Base-by-base conservation (phyloP, 2,329 filamentous ascomycete genomes). In the Chrysoporthe puriensis region DNA sequence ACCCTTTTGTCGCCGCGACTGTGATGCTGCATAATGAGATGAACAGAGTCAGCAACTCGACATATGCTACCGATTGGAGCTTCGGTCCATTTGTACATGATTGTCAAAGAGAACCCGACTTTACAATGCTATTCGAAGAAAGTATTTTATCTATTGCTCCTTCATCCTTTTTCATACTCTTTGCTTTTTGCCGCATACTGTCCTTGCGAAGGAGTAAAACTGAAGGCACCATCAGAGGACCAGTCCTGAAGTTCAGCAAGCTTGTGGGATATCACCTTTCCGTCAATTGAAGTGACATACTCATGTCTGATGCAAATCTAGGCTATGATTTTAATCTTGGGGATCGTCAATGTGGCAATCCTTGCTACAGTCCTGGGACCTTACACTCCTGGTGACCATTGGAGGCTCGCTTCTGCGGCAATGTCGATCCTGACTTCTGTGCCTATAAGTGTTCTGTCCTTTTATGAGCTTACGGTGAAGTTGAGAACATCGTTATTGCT, bases 401-500 rank as follows among this genome's bases (percentile, higher is more conserved):
- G 54, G 21, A 61, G n/a, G 34, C n/a, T 75, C 42, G 64, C 71
- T 0, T 68, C 73, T 1, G 66, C 72, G 7, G 70, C 70, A 7
- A 44, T 76, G 40, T 64, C 56, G 4, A 61, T 76, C 4, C 67
- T 73, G 0, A 70, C 75, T 3, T 68, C 72, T 0, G 63, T 77
- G 1, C 76, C 75, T 3, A 73, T 80, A 18, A 63, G 75, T 1
- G 70, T 71, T 0, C 70, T 82, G 11, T 76, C 77, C 1, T 73
- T 77, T 13, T 48, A 75, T 4, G 61, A 78, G 70, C 77, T 78
- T 56, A 42, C 66, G 14, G 74, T 78, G 1, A 74, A 73, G 0
- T 26, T 14, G 26, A 75, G 80, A 3, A 81, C 83, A 0, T 85
- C 83, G 0, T 73, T 80, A 0, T 62, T 85, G 3, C 72, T 86